Conservation (phyloP, 2,329 filamentous ascomycete genomes). For the Zopfia rhizophila region DNA sequence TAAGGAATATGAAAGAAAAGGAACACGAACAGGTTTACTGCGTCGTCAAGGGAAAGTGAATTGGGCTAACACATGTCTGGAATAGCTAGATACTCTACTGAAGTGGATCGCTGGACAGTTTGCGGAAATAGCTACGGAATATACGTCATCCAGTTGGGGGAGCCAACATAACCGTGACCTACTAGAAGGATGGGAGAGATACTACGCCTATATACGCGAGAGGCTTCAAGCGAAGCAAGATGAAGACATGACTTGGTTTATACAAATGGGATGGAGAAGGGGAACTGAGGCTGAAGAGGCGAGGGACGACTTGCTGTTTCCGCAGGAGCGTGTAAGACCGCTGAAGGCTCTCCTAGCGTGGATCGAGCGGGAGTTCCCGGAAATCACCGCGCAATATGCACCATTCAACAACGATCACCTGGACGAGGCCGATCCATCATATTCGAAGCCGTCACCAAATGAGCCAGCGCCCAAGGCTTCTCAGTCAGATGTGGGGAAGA, state of each 20-base stretch:
- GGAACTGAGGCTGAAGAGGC: conserved; percentile 6
- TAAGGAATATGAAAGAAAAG: conserved; percentile 4
- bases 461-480: conserved; percentile 5
- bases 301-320: conserved; percentile 3
- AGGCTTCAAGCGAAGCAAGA: conserved; percentile 6
- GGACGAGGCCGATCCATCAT: conserved; percentile 3
- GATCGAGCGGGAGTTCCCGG: conserved; percentile 10
- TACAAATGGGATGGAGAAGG: no score
- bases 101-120: conserved; percentile 12
- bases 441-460: conserved; percentile 9
- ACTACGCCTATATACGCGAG: conserved; percentile 9
- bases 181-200: conserved; percentile 9
- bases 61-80: conserved; percentile 8
- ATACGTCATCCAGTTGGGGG: conserved; percentile 5
- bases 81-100: conserved; percentile 10
- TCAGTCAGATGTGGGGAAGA: conserved; percentile 4
- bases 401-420: conserved; percentile 4
- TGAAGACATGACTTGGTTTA: neutral
- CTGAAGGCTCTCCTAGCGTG: conserved; percentile 10
- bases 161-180: conserved; percentile 11
- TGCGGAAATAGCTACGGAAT: conserved; percentile 9
- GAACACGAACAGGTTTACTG: neutral
- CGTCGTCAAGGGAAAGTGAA: conserved; percentile 4
- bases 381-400: conserved; percentile 8
- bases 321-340: conserved; percentile 8